Percentiles rank a stretch among this genome's conserved stretches.
Conservation (phyloP, 2,329 filamentous ascomycete species). For the Curvularia spicifera region DNA sequence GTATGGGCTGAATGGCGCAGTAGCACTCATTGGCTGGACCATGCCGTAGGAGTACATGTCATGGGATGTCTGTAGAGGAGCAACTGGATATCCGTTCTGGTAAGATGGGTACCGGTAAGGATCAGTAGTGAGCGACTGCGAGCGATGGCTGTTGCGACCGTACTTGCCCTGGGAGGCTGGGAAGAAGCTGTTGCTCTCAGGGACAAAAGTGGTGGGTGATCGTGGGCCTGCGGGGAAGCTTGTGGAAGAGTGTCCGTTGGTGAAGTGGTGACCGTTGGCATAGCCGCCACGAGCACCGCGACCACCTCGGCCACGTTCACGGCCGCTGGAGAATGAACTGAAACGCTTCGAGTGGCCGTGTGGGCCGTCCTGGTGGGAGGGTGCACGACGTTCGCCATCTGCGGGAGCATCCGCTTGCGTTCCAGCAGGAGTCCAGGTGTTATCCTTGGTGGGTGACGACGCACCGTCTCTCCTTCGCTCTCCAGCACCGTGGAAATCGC, state of each 20-base stretch:
- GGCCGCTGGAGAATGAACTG: constrained; percentile 45
- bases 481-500: constrained; percentile 35
- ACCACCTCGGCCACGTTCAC: constrained; percentile 56
- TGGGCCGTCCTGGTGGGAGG: constrained; percentile 38
- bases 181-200: constrained; percentile 46
- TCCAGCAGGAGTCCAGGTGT: constrained; percentile 35
- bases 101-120: constrained; percentile 54
- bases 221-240: constrained; percentile 46
- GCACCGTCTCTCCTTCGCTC: constrained; percentile 46
- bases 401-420: constrained; percentile 45
- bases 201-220: constrained; percentile 46
- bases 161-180: constrained; percentile 48
- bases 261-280: constrained; percentile 47
- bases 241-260: constrained; percentile 50
- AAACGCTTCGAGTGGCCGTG: constrained; percentile 43
- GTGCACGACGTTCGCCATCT: constrained; percentile 41
- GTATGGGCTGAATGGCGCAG: constrained; percentile 64
- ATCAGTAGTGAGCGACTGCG: constrained; percentile 67
- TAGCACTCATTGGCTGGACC: constrained; percentile 61
- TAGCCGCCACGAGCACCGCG: constrained; percentile 54
- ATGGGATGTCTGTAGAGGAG: constrained; percentile 56
- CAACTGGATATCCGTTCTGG: constrained; percentile 47
- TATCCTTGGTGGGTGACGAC: constrained; percentile 42
- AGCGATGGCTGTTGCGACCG: constrained; percentile 60
- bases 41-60: constrained; percentile 64